Evolutionary conservation across 1,139 yeast genomes (phyloP).

Genomic region (Geotrichum australiense): DNA sequence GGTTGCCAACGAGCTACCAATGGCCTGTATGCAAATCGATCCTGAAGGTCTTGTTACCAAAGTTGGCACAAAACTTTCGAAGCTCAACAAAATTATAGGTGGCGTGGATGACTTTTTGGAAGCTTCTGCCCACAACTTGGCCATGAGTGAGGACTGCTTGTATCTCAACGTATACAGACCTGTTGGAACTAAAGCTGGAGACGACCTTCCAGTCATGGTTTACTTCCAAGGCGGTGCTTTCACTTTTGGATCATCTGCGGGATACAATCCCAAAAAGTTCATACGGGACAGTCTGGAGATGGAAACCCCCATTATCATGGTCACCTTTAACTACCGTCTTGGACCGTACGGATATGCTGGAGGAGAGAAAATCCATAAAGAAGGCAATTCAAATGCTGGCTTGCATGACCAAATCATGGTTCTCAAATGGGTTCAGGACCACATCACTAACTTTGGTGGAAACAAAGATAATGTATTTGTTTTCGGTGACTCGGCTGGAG

Average conservation of each 20-base stretch:
- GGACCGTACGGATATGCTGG: slow-evolving; percentile 34
- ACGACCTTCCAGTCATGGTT: slow-evolving; percentile 27
- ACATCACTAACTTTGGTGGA: slow-evolving; percentile 36
- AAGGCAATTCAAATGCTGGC: slow-evolving; percentile 30
- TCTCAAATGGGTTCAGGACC: slow-evolving; percentile 33
- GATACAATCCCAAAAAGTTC: slow-evolving; percentile 11
- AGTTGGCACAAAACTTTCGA: background rate
- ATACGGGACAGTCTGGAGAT: slow-evolving; percentile 11
- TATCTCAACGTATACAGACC: slow-evolving; percentile 22
- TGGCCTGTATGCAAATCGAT: slow-evolving; percentile 9
- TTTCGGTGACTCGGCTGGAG: slow-evolving; percentile 37
- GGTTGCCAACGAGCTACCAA: slow-evolving; percentile 10
- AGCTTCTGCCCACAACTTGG: background rate
- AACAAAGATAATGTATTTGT: slow-evolving; percentile 33
- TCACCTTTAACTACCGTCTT: slow-evolving; percentile 27
- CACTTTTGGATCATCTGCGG: slow-evolving; percentile 23
- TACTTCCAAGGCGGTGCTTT: slow-evolving; percentile 32
- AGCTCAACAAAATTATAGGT: too few relatives aligned
- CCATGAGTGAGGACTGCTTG: slow-evolving; percentile 24
- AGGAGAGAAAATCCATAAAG: slow-evolving; percentile 24
- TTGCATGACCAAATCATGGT: slow-evolving; percentile 35
- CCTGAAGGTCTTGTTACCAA: background rate
- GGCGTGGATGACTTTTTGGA: background rate
- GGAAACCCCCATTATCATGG: slow-evolving; percentile 17
- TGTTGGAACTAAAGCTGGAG: slow-evolving; percentile 10